A percentile compares a stretch with the other conserved stretches of the same genome.
These are phyloP conservation scores for Manihot esculenta DNA, from an alignment of 441 rosid genomes.

Conservation along the genomic window DNA sequence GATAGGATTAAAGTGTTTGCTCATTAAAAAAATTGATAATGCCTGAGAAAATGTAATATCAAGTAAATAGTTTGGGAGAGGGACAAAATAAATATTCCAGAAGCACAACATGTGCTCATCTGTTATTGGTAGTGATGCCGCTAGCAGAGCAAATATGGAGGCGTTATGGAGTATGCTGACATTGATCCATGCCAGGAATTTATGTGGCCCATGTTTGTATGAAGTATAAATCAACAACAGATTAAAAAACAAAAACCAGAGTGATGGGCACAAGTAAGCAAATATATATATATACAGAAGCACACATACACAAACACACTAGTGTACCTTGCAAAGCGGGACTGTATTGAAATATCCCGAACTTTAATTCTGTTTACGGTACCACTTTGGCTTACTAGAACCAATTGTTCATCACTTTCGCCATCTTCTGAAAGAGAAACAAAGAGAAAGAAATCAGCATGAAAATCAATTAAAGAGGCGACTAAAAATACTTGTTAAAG, in stretches of 20 bases:
- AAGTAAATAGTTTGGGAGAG: neutral
- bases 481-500: neutral
- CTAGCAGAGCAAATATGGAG: neutral
- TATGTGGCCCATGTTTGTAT: too few relatives aligned
- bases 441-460: constrained; percentile 11
- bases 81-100: too few relatives aligned
- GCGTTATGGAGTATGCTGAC: neutral
- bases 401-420: constrained; percentile 92
- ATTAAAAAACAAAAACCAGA: neutral
- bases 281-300: too few relatives aligned
- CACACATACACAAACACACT: too few relatives aligned
- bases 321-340: constrained; percentile 76
- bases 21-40: neutral
- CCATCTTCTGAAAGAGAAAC: constrained; percentile 61
- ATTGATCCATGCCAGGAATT: neutral
- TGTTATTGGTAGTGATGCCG: neutral
- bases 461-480: neutral
- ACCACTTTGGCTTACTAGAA: constrained; percentile 94
- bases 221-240: neutral
- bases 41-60: neutral
- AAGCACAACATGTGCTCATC: neutral
- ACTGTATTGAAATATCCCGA: constrained; percentile 83
- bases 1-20: neutral
- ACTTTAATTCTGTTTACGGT: constrained; percentile 91
- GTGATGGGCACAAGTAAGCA: neutral